Evolutionary conservation across 176 grass and related monocot species (phyloP).

Genomic region (Oryza officinalis): DNA sequence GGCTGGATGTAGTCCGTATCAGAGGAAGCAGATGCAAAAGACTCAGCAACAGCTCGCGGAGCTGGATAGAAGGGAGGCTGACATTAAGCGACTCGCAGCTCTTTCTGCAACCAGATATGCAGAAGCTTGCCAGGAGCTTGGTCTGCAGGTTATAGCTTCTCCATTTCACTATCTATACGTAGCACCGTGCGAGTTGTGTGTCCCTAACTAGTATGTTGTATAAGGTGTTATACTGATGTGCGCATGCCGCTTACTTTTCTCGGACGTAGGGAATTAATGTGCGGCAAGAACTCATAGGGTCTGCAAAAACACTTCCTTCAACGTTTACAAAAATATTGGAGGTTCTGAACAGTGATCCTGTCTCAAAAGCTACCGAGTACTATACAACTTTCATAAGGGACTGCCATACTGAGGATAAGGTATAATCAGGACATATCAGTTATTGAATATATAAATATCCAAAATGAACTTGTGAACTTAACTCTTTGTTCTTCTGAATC

Average conservation of each 20-base stretch:
- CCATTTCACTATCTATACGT: constrained; percentile 13
- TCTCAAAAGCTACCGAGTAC: constrained; percentile 68
- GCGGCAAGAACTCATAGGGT: constrained; percentile 76
- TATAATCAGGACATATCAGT: constrained; percentile 33
- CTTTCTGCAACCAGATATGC: constrained; percentile 75
- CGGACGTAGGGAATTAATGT: constrained; percentile 69
- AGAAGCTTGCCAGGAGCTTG: constrained; percentile 91
- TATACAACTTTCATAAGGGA: constrained; percentile 82
- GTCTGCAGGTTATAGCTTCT: constrained; percentile 60
- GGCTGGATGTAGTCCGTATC: constrained; percentile 66
- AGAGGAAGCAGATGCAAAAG: constrained; percentile 94
- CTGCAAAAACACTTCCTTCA: constrained; percentile 74
- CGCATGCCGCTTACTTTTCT: not conserved
- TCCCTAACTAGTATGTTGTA: not conserved
- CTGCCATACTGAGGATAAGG: constrained; percentile 90
- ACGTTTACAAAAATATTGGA: constrained; percentile 80
- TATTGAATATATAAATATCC: not conserved
- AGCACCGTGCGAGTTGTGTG: not conserved
- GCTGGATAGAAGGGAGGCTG: constrained; percentile 79
- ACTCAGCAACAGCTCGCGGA: constrained; percentile 87
- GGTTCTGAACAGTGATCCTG: constrained; percentile 67
- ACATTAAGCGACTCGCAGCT: constrained; percentile 79
- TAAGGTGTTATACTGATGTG: not conserved
- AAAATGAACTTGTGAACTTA: constrained; percentile 24
- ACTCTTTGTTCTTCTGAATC: constrained; percentile 34